Conservation (phyloP, 176 grass and related monocot genomes). For the Carex parvula region DNA sequence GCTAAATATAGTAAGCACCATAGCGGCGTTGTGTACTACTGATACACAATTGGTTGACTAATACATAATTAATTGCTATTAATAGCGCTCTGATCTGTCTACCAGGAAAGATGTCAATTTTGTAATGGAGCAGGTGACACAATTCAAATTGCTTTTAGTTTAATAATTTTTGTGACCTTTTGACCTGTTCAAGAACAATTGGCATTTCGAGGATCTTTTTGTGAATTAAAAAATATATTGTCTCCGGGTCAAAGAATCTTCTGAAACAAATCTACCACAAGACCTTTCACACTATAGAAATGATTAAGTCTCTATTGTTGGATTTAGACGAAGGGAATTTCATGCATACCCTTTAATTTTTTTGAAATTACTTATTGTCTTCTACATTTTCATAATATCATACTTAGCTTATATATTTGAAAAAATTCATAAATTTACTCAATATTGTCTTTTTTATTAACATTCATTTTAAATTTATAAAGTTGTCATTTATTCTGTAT, state of each 20-base stretch:
- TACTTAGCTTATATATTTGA: too few species aligned
- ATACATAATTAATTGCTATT: neutral
- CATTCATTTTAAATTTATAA: too few species aligned
- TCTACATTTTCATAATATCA: too few species aligned
- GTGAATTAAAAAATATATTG: neutral
- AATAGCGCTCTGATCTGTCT: neutral
- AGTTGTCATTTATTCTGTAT: too few species aligned
- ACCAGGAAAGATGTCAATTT: neutral
- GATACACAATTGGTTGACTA: neutral
- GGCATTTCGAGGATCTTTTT: neutral
- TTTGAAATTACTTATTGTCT: too few species aligned
- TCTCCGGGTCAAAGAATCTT: constrained; percentile 21
- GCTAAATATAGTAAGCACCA: neutral
- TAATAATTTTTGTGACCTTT: neutral
- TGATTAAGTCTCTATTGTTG: constrained; percentile 2
- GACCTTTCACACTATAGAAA: constrained; percentile 19
- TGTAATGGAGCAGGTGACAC: constrained; percentile 18
- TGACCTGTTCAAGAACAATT: constrained; percentile 18
- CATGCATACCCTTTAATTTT: too few species aligned
- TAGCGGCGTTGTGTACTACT: neutral
- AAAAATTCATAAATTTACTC: too few species aligned
- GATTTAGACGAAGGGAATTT: neutral
- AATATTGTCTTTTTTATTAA: too few species aligned
- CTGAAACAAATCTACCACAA: neutral
- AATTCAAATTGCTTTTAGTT: neutral